Conservation (phyloP, 176 grass and related monocot species). For the bread wheat (Triticum aestivum) region DNA sequence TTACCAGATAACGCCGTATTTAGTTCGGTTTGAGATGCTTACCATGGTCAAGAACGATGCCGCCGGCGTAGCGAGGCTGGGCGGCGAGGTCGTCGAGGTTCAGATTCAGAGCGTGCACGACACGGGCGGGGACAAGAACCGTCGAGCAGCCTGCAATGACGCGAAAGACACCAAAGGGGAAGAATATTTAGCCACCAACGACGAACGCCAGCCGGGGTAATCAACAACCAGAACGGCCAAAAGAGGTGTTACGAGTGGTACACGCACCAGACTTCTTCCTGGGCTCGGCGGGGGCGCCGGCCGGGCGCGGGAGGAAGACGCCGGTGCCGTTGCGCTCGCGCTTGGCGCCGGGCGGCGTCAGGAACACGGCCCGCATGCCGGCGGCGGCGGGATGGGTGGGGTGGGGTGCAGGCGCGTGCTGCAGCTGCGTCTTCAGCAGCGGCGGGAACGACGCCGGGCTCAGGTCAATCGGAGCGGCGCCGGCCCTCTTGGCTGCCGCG, state of each 20-base stretch:
- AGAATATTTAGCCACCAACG: background rate
- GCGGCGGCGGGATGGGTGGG: background rate
- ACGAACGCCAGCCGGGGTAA: background rate
- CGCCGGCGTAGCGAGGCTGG: conserved; percentile 63
- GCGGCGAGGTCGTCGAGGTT: conserved; percentile 79
- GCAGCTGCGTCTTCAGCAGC: conserved; percentile 40
- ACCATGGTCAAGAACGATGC: conserved; percentile 62
- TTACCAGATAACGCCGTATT: no score
- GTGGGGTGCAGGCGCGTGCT: background rate
- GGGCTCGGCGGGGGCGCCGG: conserved; percentile 35
- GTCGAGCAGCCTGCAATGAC: conserved; percentile 64
- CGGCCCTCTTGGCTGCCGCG: background rate
- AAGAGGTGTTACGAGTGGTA: background rate
- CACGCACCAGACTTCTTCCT: conserved; percentile 67
- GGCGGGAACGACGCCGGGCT: conserved; percentile 52
- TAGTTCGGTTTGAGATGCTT: background rate
- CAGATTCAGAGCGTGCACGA: conserved; percentile 84
- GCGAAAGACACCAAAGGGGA: background rate
- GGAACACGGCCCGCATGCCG: conserved; percentile 71
- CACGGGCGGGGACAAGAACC: conserved; percentile 77
- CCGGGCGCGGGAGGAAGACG: conserved; percentile 62
- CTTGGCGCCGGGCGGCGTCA: conserved; percentile 39
- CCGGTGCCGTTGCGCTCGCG: conserved; percentile 83
- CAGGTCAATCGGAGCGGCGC: conserved; percentile 32
- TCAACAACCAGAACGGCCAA: background rate